Percentiles rank a stretch among this genome's conserved stretches.
These are phyloP conservation scores for Pseudogymnoascus sp. DNA, from an alignment of 2,329 filamentous ascomycete genomes.

Conservation along the genomic window DNA sequence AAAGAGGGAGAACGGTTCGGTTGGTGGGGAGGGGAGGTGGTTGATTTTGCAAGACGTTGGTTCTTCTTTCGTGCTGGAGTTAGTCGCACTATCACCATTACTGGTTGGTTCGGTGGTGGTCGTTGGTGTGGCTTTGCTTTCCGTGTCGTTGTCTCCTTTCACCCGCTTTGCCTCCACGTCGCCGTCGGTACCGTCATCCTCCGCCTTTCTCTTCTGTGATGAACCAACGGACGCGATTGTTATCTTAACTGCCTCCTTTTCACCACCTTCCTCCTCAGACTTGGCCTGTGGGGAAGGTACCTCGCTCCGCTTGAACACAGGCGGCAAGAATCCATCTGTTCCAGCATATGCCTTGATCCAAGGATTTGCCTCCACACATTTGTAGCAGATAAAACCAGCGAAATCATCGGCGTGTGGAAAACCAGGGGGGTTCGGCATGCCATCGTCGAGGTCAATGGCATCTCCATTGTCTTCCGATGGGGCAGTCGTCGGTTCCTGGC, in stretches of 20 bases:
- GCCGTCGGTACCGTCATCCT: constrained; percentile 36
- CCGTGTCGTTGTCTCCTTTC: constrained; percentile 27
- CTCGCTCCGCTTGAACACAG: constrained; percentile 48
- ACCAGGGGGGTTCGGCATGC: constrained; percentile 66
- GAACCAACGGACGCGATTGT: constrained; percentile 6
- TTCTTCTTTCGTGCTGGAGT: neutral
- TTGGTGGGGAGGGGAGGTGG: constrained; percentile 45
- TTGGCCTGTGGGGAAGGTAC: constrained; percentile 26
- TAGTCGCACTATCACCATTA: constrained; percentile 5
- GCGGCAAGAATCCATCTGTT: constrained; percentile 66
- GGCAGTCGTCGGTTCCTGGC: constrained; percentile 11
- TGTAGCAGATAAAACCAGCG: constrained; percentile 86
- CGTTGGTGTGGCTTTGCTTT: neutral
- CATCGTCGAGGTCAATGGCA: constrained; percentile 42
- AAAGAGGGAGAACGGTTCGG: constrained; percentile 69
- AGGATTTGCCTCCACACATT: constrained; percentile 77
- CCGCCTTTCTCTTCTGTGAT: constrained; percentile 60
- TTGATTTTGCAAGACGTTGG: constrained; percentile 49
- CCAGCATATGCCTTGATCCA: constrained; percentile 90
- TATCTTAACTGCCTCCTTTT: constrained; percentile 8
- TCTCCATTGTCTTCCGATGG: constrained; percentile 31
- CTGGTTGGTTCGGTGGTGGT: constrained; percentile 18
- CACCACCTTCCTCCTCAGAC: constrained; percentile 17
- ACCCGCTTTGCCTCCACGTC: constrained; percentile 42
- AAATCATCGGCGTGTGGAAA: constrained; percentile 89